phyloP scores from a whole-genome alignment of 257 asterid genomes.

The Solanum chilense region DNA sequence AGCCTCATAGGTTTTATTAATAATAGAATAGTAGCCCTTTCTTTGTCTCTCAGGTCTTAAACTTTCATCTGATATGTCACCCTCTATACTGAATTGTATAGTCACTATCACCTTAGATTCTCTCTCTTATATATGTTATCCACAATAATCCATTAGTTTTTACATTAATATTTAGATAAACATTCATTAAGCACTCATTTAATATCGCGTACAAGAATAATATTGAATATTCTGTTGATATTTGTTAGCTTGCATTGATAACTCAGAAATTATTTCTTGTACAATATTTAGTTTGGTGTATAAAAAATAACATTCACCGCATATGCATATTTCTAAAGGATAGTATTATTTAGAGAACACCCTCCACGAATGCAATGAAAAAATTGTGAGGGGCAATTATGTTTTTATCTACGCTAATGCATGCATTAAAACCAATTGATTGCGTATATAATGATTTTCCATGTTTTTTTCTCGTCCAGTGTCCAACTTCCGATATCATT shows the following conservation, averaged over 20 bases:
- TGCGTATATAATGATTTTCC: background rate
- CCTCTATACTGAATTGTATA: conserved; percentile 12
- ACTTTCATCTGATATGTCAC: conserved; percentile 14
- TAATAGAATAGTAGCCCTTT: background rate
- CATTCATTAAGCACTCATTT: background rate
- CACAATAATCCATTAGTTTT: background rate
- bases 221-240: too few species aligned
- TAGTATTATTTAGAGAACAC: too few species aligned
- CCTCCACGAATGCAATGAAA: background rate
- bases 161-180: background rate
- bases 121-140: background rate
- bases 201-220: too few species aligned
- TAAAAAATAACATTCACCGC: background rate
- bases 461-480: background rate
- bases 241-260: background rate
- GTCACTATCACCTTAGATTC: conserved; percentile 28
- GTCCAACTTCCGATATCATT: background rate
- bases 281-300: too few species aligned
- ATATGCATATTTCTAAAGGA: too few species aligned
- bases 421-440: background rate
- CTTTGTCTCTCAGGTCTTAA: background rate
- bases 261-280: too few species aligned
- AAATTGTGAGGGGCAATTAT: background rate
- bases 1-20: background rate
- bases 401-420: background rate